A percentile compares a stretch with the other conserved stretches of the same genome.
Conservation (phyloP, 306 rosid genomes). For the Argentina anserina region DNA sequence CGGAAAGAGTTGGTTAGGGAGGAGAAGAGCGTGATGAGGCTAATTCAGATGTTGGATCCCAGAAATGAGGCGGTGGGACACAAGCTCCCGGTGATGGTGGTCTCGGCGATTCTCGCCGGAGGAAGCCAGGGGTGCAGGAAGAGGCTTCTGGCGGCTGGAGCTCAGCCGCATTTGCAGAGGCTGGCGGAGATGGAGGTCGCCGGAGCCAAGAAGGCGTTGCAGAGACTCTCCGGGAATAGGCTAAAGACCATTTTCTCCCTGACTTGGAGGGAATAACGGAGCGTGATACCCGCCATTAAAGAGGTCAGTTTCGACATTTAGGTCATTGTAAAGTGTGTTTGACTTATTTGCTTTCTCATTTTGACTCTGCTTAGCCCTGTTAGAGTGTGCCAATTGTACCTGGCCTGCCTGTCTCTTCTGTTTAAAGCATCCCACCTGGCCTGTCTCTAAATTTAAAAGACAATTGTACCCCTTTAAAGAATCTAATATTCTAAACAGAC, state of each 20-base stretch:
- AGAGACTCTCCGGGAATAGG: slow-evolving; percentile 48
- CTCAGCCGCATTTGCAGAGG: slow-evolving; percentile 35
- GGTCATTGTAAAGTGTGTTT: neutral
- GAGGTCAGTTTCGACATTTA: slow-evolving; percentile 27
- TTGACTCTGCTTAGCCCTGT: slow-evolving; percentile 11
- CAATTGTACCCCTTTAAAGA: slow-evolving; percentile 2
- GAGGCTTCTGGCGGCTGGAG: slow-evolving; percentile 43
- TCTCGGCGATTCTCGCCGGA: slow-evolving; percentile 35
- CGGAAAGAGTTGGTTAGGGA: slow-evolving; percentile 49
- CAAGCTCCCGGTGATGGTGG: slow-evolving; percentile 33
- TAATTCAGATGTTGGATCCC: slow-evolving; percentile 46
- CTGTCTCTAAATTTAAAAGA: neutral
- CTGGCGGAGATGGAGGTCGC: slow-evolving; percentile 41
- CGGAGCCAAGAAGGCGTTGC: slow-evolving; percentile 50
- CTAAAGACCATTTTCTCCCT: slow-evolving; percentile 41
- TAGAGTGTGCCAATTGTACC: neutral
- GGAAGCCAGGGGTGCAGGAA: slow-evolving; percentile 49
- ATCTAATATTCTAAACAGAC: too few species aligned
- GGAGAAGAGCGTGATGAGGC: slow-evolving; percentile 54
- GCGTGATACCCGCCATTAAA: slow-evolving; percentile 27
- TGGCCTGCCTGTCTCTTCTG: slow-evolving; percentile 6
- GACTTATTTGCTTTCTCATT: neutral
- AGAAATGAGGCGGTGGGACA: slow-evolving; percentile 32
- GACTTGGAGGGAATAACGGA: slow-evolving; percentile 49
- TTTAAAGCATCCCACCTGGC: slow-evolving; percentile 2